These are phyloP conservation scores for Gelatoporia subvermispora DNA, from an alignment of 768 basidiomycete species.

Conservation along the genomic window DNA sequence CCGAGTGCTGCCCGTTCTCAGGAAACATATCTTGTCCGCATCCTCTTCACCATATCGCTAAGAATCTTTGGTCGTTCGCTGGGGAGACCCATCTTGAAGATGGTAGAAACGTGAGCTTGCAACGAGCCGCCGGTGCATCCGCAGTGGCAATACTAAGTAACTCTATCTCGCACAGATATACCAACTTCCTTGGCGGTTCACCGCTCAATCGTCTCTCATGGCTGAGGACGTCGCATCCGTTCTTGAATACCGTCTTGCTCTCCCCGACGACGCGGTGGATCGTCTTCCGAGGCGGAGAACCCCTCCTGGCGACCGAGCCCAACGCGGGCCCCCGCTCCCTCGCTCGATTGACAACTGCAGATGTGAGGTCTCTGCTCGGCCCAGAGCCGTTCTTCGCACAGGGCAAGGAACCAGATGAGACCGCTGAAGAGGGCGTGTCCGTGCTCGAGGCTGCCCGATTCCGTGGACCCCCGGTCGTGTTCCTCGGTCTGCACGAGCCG, in stretches of 20 bases:
- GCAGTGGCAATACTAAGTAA: not conserved
- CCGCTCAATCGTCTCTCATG: slow-evolving; percentile 80
- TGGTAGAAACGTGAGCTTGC: slow-evolving; percentile 3
- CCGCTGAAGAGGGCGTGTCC: slow-evolving; percentile 19
- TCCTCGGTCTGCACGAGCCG: slow-evolving; percentile 73
- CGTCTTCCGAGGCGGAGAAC: slow-evolving; percentile 69
- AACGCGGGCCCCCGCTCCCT: slow-evolving; percentile 33
- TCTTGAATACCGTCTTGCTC: slow-evolving; percentile 66
- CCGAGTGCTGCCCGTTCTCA: no score
- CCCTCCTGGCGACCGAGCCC: slow-evolving; percentile 43
- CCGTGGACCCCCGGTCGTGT: slow-evolving; percentile 58
- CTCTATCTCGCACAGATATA: slow-evolving; percentile 27
- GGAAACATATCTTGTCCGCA: no score
- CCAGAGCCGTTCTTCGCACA: slow-evolving; percentile 69
- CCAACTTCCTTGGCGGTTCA: slow-evolving; percentile 55
- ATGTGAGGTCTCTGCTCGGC: slow-evolving; percentile 64
- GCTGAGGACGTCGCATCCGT: slow-evolving; percentile 67
- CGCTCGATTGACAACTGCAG: slow-evolving; percentile 53
- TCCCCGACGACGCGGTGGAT: slow-evolving; percentile 70
- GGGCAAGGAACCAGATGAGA: slow-evolving; percentile 41
- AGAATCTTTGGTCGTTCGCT: no score
- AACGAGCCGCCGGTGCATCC: not conserved
- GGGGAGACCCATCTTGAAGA: not conserved
- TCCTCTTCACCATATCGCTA: no score
- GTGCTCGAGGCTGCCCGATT: slow-evolving; percentile 55